Conservation (phyloP, 2,329 filamentous ascomycete genomes). For the Eutypa lata region DNA sequence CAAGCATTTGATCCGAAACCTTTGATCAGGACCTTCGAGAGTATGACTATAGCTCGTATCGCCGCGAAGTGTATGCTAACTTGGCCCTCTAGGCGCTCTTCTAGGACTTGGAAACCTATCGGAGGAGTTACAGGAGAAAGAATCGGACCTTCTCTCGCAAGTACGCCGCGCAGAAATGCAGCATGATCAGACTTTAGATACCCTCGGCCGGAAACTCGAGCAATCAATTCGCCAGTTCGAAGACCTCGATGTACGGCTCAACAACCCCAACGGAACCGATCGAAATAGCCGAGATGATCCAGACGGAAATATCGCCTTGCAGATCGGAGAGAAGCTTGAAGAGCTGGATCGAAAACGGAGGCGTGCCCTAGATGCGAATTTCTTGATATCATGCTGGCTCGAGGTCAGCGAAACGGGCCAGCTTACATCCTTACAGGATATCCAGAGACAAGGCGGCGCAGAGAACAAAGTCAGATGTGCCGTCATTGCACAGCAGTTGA, state of each 20-base stretch:
- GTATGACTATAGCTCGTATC: too few species aligned
- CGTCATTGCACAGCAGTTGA: slow-evolving; percentile 86
- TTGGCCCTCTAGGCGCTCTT: slow-evolving; percentile 49
- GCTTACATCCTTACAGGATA: slow-evolving; percentile 81
- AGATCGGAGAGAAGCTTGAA: slow-evolving; percentile 90
- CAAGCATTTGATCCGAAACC: slow-evolving; percentile 90
- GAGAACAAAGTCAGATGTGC: slow-evolving; percentile 94
- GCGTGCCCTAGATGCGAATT: slow-evolving; percentile 87
- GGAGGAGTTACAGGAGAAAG: slow-evolving; percentile 82
- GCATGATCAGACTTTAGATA: slow-evolving; percentile 87
- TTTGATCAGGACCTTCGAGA: slow-evolving; percentile 91
- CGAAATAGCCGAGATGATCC: slow-evolving; percentile 48
- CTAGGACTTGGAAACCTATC: slow-evolving; percentile 67
- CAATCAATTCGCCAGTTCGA: slow-evolving; percentile 91
- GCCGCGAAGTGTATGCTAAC: slow-evolving; percentile 30
- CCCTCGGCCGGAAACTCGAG: slow-evolving; percentile 83
- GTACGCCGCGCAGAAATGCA: slow-evolving; percentile 89
- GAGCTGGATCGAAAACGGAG: slow-evolving; percentile 90
- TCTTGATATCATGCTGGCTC: slow-evolving; percentile 94
- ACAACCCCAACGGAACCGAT: slow-evolving; percentile 50
- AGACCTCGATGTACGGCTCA: slow-evolving; percentile 79
- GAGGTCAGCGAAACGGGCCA: slow-evolving; percentile 90
- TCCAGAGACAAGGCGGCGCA: slow-evolving; percentile 77
- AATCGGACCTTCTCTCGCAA: slow-evolving; percentile 86
- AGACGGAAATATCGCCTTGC: slow-evolving; percentile 86